phyloP scores from a whole-genome alignment of 768 basidiomycete genomes.

The Phlebiopsis gigantea region DNA sequence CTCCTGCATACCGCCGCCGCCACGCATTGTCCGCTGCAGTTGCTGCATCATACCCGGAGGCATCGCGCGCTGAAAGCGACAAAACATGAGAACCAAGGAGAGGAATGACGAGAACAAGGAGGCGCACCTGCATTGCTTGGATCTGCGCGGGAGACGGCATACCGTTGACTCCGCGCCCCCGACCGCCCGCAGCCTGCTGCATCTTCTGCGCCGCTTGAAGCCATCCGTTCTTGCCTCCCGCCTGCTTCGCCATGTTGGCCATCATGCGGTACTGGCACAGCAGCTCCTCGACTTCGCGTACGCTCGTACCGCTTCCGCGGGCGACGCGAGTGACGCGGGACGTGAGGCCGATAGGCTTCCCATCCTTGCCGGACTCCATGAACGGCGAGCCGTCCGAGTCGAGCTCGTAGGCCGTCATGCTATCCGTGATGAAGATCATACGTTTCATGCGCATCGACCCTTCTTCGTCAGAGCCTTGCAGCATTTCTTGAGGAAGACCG shows the following conservation, averaged over 20 bases:
- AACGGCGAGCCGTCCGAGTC: constrained; percentile 94
- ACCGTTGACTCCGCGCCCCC: constrained; percentile 80
- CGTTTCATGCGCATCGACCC: constrained; percentile 88
- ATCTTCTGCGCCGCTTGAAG: constrained; percentile 89
- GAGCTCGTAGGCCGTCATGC: constrained; percentile 90
- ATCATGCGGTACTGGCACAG: constrained; percentile 98
- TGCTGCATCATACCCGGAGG: constrained; percentile 95
- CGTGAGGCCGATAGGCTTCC: constrained; percentile 81
- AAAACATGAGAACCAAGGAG: background rate
- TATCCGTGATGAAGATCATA: constrained; percentile 98
- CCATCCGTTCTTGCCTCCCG: constrained; percentile 97
- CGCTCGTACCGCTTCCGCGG: constrained; percentile 87
- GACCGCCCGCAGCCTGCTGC: constrained; percentile 81
- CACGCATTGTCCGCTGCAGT: constrained; percentile 76
- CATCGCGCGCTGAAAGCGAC: constrained; percentile 69
- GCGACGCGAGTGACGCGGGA: constrained; percentile 90
- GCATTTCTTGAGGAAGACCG: constrained; percentile 85
- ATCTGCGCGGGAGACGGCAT: constrained; percentile 93
- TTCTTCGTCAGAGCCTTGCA: constrained; percentile 93
- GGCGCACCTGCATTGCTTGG: constrained; percentile 83
- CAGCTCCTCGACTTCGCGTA: constrained; percentile 96
- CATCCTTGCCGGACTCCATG: constrained; percentile 78
- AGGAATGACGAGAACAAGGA: background rate
- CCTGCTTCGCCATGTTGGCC: constrained; percentile 98
- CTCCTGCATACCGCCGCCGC: constrained; percentile 90